Base-by-base conservation (phyloP, 2,329 filamentous ascomycete species). In the Teratosphaeria nubilosa region DNA sequence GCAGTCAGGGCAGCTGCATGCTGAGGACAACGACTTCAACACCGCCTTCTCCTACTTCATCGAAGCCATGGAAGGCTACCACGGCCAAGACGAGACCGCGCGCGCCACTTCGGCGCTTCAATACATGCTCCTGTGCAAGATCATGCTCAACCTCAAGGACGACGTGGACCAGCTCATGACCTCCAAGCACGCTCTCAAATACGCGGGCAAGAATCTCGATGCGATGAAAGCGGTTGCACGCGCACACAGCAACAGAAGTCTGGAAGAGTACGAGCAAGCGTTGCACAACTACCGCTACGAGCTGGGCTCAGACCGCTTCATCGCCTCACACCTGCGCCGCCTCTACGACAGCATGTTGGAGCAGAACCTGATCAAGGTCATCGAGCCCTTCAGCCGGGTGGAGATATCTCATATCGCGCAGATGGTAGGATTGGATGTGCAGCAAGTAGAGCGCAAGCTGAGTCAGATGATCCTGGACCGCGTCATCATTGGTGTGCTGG, bases 381-480 rank as follows among this genome's bases (percentile, higher is more conserved):
- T 99, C 72, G 94, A 99, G 81, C 94, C 94, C 24, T 99, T 97
- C 78, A 95, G 90, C 70, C 85, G 91, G 62, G 94, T 99, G 56
- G 94, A 99, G 77, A 95, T 99, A 68, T 88, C 87, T 68, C 94
- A 99, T 74, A 90, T 99, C 69, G 92, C 94, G 66, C 91, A 94
- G 80, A 95, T 97, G 87, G 94, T 99, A 56, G 91, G 92, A 45
- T 81, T 99, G 62, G 94, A 97, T 74, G 95, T 90, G 27, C 87
- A 90, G 74, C 92, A 97, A 78, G 94, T 99, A 60, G 95, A 99
- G 83, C 86, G 91, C 68, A 99, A 99, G 82, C 82, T 99, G 63
- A 95, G 90, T 52, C 95, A 99, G 81, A 99, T 99, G 95, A 99
- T 99, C 70, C 82, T 99, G 60, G 94, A 99, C 79, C 96, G 96